Evolutionary conservation across 768 basidiomycete genomes (phyloP), one percentile per base, ranked within the genome.

Genomic region (Boletellus ananiceps): DNA sequence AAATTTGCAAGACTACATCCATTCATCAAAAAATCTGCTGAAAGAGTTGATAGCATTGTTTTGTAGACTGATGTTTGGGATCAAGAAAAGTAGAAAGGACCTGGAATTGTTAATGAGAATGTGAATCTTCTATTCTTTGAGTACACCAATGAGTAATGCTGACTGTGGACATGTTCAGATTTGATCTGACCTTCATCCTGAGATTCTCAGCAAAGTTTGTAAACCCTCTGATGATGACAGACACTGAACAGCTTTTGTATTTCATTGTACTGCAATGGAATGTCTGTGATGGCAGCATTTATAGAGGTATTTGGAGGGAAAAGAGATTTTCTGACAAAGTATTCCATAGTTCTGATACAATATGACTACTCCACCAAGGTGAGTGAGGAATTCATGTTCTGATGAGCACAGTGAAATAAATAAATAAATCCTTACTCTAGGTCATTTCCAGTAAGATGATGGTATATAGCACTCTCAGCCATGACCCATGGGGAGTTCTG

Each of bases 401-500:
- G n/a, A n/a, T n/a, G n/a, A n/a, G n/a, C n/a, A n/a, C n/a, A n/a
- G n/a, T n/a, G n/a, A n/a, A n/a, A n/a, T 5, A 19, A 0, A n/a
- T n/a, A n/a, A n/a, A n/a, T n/a, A n/a, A n/a, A n/a, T n/a, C n/a
- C n/a, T n/a, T n/a, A n/a, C n/a, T 19, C 34, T 13, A 4, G 3
- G 8, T n/a, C n/a, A 44, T 44, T 5, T 9, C 19, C 3, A 35
- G 3, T 7, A 4, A 31, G 27, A 31, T 29, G 8, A 21, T 51
- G 39, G 33, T 12, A 16, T 51, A 51, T 12, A 44, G 40, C 15
- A 7, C 50, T 8, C 19, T 51, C 1, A 51, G 33, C 14, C 50
- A 51, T 9, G 5, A 31, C 25, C 44, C 39, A 21, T 51, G 33
- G 44, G 50, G 50, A 29, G 18, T 51, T 3, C 39, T 44, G 0